A percentile compares a stretch with the other conserved stretches of the same genome.
Conservation (phyloP, 2,329 filamentous ascomycete species). For the Pseudohalonectria lignicola region DNA sequence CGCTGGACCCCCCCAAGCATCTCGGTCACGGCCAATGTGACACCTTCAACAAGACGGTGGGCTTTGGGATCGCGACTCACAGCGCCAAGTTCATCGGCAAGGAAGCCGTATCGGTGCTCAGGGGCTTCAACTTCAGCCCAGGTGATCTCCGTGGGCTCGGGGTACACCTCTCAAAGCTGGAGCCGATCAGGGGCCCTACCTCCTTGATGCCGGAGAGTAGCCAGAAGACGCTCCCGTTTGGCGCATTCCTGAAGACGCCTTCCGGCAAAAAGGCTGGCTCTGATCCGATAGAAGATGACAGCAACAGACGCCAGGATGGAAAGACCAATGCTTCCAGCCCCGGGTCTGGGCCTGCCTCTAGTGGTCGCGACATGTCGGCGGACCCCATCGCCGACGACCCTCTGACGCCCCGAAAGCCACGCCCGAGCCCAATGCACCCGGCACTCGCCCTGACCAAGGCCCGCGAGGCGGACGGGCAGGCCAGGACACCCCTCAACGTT, state of each 20-base stretch:
- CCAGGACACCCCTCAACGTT: conserved; percentile 63
- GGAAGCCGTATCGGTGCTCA: conserved; percentile 76
- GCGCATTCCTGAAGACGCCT: conserved; percentile 28
- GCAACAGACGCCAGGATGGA: conserved; percentile 17
- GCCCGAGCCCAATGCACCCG: conserved; percentile 31
- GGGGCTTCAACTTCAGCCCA: conserved; percentile 72
- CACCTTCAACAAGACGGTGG: conserved; percentile 76
- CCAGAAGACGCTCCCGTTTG: conserved; percentile 70
- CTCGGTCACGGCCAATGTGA: conserved; percentile 94
- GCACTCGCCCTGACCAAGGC: conserved; percentile 39
- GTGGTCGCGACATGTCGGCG: conserved; percentile 6
- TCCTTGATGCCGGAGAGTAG: conserved; percentile 55
- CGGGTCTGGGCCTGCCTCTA: not conserved
- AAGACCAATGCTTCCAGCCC: not conserved
- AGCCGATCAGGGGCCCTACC: conserved; percentile 54
- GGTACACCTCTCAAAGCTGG: conserved; percentile 86
- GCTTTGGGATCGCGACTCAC: conserved; percentile 78
- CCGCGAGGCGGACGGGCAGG: conserved; percentile 37
- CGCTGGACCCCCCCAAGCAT: conserved; percentile 84
- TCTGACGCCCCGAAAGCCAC: conserved; percentile 40
- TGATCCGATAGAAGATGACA: conserved; percentile 41
- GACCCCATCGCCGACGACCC: conserved; percentile 48
- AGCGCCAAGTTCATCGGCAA: conserved; percentile 59
- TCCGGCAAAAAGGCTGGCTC: conserved; percentile 15
- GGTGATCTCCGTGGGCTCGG: conserved; percentile 90